Percentiles rank a stretch among this genome's conserved stretches.
Conservation (phyloP, 352 stramenopile species). For the Globisporangium perplexum region DNA sequence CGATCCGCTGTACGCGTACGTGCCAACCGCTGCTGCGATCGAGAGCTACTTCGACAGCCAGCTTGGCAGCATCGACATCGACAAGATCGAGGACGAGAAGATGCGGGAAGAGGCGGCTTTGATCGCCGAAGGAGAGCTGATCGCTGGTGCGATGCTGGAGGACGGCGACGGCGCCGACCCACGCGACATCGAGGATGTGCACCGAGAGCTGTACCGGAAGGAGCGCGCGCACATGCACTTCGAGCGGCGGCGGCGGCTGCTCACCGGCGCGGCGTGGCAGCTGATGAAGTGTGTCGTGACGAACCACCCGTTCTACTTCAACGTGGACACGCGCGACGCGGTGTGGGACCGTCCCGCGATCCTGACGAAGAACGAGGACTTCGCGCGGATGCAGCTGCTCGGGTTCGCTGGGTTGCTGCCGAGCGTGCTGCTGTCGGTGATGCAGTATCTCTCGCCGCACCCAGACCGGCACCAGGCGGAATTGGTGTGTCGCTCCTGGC, state of each 20-base stretch:
- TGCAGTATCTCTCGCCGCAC: constrained; percentile 79
- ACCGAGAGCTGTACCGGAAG: constrained; percentile 50
- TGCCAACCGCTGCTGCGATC: constrained; percentile 74
- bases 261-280: constrained; percentile 58
- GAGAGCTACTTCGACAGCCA: constrained; percentile 27
- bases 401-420: constrained; percentile 79
- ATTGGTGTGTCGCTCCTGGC: constrained; percentile 56
- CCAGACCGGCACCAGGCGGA: constrained; percentile 42
- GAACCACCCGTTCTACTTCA: constrained; percentile 91
- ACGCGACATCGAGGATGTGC: constrained; percentile 14
- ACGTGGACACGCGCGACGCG: constrained; percentile 91
- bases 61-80: constrained; percentile 41
- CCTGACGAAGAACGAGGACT: constrained; percentile 83
- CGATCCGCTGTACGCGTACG: constrained; percentile 79
- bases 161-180: constrained; percentile 7
- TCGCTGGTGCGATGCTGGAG: constrained; percentile 36
- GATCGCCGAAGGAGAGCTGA: constrained; percentile 67
- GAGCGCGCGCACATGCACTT: constrained; percentile 55
- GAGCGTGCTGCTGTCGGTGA: constrained; percentile 70
- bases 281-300: constrained; percentile 59
- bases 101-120: constrained; percentile 46
- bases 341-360: constrained; percentile 91
- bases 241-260: constrained; percentile 39
- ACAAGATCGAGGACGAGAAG: constrained; percentile 60
- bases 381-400: constrained; percentile 49